phyloP scores from a whole-genome alignment of 768 basidiomycete species.

The Phaeolepiota aurea region DNA sequence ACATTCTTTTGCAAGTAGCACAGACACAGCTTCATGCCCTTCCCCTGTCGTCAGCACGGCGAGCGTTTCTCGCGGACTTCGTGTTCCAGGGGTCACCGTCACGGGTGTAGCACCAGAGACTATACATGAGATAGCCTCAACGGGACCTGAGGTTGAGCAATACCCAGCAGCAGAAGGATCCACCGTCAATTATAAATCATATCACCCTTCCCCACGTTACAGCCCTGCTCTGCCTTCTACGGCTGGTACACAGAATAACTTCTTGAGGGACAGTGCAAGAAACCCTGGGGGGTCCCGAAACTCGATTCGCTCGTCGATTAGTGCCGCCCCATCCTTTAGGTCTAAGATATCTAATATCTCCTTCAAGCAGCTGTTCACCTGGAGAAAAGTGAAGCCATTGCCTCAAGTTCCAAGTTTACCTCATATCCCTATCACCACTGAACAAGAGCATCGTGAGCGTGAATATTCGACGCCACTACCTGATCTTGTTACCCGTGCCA shows the following conservation, averaged over 20 bases:
- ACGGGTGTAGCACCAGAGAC: constrained; percentile 22
- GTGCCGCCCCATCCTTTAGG: constrained; percentile 41
- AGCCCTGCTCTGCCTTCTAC: constrained; percentile 17
- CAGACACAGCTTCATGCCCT: constrained; percentile 15
- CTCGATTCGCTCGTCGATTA: constrained; percentile 39
- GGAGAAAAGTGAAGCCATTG: constrained; percentile 44
- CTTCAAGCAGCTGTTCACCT: constrained; percentile 26
- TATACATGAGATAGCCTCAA: too few species aligned
- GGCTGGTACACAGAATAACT: constrained; percentile 3
- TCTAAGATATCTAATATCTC: constrained; percentile 35
- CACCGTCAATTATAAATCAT: constrained; percentile 9
- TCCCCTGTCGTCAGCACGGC: constrained; percentile 19
- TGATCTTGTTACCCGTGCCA: constrained; percentile 42
- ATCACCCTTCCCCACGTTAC: constrained; percentile 8
- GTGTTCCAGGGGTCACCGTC: constrained; percentile 14
- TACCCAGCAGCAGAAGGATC: constrained; percentile 8
- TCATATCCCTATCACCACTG: constrained; percentile 31
- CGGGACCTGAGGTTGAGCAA: background rate
- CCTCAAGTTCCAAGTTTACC: constrained; percentile 52
- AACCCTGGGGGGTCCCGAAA: constrained; percentile 11
- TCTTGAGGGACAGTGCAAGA: background rate
- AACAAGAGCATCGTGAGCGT: constrained; percentile 29
- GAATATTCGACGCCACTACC: constrained; percentile 45
- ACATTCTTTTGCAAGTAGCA: constrained; percentile 27
- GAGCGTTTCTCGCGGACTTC: constrained; percentile 12